Evolutionary conservation across 768 basidiomycete species (phyloP).

Genomic region (Calocybe indica): DNA sequence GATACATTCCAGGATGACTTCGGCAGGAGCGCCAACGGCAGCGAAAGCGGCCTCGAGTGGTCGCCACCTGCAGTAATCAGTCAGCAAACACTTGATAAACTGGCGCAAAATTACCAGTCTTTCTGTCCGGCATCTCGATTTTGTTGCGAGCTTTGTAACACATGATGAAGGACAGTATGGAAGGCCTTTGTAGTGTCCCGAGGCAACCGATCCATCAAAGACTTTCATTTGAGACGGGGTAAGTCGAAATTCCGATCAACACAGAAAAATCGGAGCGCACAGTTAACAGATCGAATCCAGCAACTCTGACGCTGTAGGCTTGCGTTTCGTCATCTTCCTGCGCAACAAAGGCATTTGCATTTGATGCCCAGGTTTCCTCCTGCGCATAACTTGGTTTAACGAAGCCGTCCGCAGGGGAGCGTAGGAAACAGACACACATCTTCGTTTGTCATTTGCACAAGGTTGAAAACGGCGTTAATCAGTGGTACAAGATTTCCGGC

Average conservation of each 20-base stretch:
- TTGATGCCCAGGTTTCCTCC: slow-evolving; percentile 88
- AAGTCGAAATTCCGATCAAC: slow-evolving; percentile 5
- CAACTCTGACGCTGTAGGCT: slow-evolving; percentile 74
- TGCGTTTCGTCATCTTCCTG: slow-evolving; percentile 93
- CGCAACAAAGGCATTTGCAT: slow-evolving; percentile 88
- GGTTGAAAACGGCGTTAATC: slow-evolving; percentile 54
- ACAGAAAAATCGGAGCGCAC: slow-evolving; percentile 31
- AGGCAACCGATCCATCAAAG: slow-evolving; percentile 50
- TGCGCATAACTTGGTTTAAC: slow-evolving; percentile 21
- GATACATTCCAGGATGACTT: slow-evolving; percentile 67
- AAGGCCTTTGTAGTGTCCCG: slow-evolving; percentile 46
- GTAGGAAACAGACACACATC: slow-evolving; percentile 49
- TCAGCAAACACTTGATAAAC: slow-evolving; percentile 2
- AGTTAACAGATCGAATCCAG: slow-evolving; percentile 76
- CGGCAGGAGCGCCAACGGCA: slow-evolving; percentile 74
- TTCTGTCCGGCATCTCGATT: slow-evolving; percentile 45
- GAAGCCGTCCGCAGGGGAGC: neutral
- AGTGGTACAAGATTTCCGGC: slow-evolving; percentile 43
- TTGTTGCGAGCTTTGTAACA: slow-evolving; percentile 53
- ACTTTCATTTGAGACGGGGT: slow-evolving; percentile 25
- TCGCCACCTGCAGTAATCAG: slow-evolving; percentile 67
- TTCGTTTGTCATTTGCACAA: slow-evolving; percentile 84
- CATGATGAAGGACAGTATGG: slow-evolving; percentile 45
- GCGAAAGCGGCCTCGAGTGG: slow-evolving; percentile 83
- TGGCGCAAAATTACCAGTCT: slow-evolving; percentile 50